Evolutionary conservation across 129 eudicot genomes (phyloP).

Genomic region (Flaveria linearis): DNA sequence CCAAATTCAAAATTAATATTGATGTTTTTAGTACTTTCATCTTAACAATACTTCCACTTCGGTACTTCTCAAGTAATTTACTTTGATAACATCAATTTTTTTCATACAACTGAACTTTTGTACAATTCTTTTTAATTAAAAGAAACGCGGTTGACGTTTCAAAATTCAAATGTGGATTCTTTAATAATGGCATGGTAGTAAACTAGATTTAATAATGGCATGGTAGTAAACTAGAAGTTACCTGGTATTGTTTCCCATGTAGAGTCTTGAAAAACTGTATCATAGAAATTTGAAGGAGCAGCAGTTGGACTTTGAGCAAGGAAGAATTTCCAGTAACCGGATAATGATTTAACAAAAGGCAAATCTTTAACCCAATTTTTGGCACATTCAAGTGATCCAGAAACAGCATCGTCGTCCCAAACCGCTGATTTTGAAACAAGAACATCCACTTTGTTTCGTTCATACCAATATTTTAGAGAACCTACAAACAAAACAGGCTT

Average conservation of each 20-base stretch:
- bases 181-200: not conserved
- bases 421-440: slow-evolving; percentile 67
- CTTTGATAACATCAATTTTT: not conserved
- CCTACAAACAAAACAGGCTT: slow-evolving; percentile 43
- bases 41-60: not conserved
- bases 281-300: slow-evolving; percentile 61
- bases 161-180: not conserved
- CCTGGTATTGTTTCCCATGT: slow-evolving; percentile 90
- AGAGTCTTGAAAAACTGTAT: slow-evolving; percentile 64
- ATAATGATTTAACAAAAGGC: slow-evolving; percentile 82
- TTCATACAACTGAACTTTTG: not conserved
- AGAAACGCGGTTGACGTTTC: not conserved
- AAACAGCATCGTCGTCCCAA: slow-evolving; percentile 93
- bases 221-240: slow-evolving; percentile 11
- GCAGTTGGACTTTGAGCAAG: slow-evolving; percentile 61
- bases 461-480: slow-evolving; percentile 81
- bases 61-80: not conserved
- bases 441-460: slow-evolving; percentile 72
- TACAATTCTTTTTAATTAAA: not conserved
- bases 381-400: slow-evolving; percentile 78
- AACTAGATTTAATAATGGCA: not conserved
- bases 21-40: not conserved
- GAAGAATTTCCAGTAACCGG: slow-evolving; percentile 83
- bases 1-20: not conserved
- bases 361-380: slow-evolving; percentile 80